Evolutionary conservation across 2,329 filamentous ascomycete species (phyloP).

Genomic region (Orbilia brochopaga): DNA sequence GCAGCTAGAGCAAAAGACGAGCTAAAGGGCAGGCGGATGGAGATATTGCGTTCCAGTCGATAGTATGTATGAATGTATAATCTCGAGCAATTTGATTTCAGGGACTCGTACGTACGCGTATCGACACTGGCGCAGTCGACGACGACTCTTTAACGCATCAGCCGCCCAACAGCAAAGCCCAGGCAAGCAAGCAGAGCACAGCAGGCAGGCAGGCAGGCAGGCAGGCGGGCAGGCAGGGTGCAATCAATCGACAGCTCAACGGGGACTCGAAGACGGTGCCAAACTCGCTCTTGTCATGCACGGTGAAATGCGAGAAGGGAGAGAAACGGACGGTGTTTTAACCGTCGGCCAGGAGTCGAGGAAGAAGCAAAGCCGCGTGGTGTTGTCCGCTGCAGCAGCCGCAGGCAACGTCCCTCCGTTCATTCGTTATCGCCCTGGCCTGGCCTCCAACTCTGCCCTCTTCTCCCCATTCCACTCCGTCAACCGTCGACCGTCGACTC

Average conservation of each 20-base stretch:
- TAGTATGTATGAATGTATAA: too few relatives aligned
- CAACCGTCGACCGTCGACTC: constrained; percentile 5
- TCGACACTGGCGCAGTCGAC: too few relatives aligned
- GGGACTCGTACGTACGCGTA: too few relatives aligned
- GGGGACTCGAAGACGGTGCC: not conserved
- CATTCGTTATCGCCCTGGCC: not conserved
- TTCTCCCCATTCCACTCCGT: not conserved
- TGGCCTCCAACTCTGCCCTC: not conserved
- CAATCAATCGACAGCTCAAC: not conserved
- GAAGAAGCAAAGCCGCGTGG: constrained; percentile 29
- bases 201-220: too few relatives aligned
- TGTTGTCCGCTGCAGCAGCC: constrained; percentile 28
- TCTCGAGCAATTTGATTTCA: too few relatives aligned
- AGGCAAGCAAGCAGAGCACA: too few relatives aligned
- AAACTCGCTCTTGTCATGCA: not conserved
- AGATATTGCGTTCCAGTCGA: not conserved
- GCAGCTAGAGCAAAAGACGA: not conserved
- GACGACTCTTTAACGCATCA: not conserved
- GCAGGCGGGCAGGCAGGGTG: too few relatives aligned
- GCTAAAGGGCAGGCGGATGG: constrained; percentile 6
- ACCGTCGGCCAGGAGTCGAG: constrained; percentile 12
- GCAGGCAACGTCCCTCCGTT: not conserved
- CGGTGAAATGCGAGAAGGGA: constrained; percentile 4
- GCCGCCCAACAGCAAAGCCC: too few relatives aligned
- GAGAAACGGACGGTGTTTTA: constrained; percentile 22